These are phyloP conservation scores for Musa troglodytarum DNA, from an alignment of 176 grass and related monocot genomes.

Conservation along the genomic window DNA sequence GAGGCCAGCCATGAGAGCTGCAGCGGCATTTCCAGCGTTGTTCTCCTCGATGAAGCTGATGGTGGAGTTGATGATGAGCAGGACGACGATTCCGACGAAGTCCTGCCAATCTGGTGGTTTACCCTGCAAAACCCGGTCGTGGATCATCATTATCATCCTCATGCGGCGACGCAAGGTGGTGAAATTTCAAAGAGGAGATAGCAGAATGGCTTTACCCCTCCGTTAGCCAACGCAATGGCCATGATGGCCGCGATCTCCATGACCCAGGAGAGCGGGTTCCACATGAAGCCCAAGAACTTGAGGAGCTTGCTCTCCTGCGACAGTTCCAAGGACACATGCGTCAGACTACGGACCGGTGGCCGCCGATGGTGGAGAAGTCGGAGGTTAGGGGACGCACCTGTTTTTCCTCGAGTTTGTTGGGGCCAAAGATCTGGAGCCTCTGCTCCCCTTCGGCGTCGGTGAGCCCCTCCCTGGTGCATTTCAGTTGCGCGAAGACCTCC, in stretches of 20 bases:
- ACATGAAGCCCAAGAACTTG: constrained; percentile 15
- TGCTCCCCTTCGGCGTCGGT: not conserved
- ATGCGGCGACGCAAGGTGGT: not conserved
- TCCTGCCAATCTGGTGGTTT: constrained; percentile 9
- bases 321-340: not conserved
- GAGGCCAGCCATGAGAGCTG: constrained; percentile 15
- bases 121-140: not conserved
- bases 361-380: not conserved
- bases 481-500: not conserved
- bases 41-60: constrained; percentile 21
- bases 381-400: not conserved
- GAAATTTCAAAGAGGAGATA: not conserved
- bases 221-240: constrained; percentile 4
- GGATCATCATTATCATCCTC: too few relatives aligned
- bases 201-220: not conserved
- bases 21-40: constrained; percentile 14
- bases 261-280: constrained; percentile 19
- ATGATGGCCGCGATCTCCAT: constrained; percentile 7
- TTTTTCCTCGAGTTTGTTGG: constrained; percentile 20
- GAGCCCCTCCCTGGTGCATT: not conserved
- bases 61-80: constrained; percentile 16
- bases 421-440: constrained; percentile 7
- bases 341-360: not conserved
- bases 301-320: constrained; percentile 6
- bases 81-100: constrained; percentile 8